These are phyloP conservation scores for Porcisia hertigi DNA, from an alignment of 208 protist genomes.

Conservation along the genomic window DNA sequence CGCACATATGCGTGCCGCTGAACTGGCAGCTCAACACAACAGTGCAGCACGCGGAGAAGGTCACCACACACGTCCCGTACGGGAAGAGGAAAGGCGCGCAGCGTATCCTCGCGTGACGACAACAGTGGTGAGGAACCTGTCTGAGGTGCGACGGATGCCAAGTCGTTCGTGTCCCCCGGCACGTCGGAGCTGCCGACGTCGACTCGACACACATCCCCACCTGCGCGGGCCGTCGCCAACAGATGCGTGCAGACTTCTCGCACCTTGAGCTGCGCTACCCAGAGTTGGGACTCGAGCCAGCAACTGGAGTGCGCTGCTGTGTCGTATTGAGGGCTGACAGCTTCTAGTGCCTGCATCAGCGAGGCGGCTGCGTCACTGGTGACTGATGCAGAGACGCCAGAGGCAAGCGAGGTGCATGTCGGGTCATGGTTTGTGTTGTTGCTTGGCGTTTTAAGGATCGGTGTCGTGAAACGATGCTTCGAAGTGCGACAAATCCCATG, in stretches of 20 bases:
- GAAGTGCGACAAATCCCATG: not conserved
- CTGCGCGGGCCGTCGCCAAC: slow-evolving; percentile 4
- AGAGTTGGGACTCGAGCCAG: slow-evolving; percentile 55
- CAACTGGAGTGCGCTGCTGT: slow-evolving; percentile 48
- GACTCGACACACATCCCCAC: slow-evolving; percentile 2
- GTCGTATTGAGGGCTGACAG: slow-evolving; percentile 57
- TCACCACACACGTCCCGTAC: slow-evolving; percentile 29
- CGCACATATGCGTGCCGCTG: slow-evolving; percentile 71
- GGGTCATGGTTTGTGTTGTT: not conserved
- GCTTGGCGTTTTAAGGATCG: not conserved
- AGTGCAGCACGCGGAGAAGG: slow-evolving; percentile 50
- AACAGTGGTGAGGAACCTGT: not conserved
- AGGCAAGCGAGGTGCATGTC: not conserved
- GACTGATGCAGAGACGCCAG: not conserved
- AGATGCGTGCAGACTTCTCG: slow-evolving; percentile 8
- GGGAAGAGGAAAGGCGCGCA: slow-evolving; percentile 12
- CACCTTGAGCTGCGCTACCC: slow-evolving; percentile 50
- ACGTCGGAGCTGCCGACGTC: slow-evolving; percentile 1
- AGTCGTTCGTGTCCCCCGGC: not conserved
- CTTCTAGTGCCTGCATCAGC: slow-evolving; percentile 42
- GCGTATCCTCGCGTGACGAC: slow-evolving; percentile 8
- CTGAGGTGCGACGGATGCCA: not conserved
- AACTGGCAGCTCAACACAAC: slow-evolving; percentile 43
- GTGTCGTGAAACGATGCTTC: not conserved
- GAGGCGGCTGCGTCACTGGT: slow-evolving; percentile 6